phyloP scores from a whole-genome alignment of 2,329 filamentous ascomycete species.

The Hirsutella rhossiliensis region DNA sequence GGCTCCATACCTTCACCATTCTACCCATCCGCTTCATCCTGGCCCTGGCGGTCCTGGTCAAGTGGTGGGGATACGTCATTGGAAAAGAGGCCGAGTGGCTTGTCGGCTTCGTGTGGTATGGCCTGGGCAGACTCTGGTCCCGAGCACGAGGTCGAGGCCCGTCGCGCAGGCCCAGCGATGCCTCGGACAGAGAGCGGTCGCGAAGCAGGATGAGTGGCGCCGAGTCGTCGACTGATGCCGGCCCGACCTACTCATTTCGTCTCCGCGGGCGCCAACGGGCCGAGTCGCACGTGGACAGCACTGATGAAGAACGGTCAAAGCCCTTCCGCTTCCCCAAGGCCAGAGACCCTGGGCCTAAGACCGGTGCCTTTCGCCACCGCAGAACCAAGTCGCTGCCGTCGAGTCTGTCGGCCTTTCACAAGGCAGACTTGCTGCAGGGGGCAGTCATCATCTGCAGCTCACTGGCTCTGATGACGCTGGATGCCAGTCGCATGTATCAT shows the following conservation, averaged over 20 bases:
- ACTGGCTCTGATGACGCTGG: constrained; percentile 74
- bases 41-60: constrained; percentile 61
- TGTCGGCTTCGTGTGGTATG: constrained; percentile 65
- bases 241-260: constrained; percentile 1
- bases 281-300: constrained; percentile 1
- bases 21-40: constrained; percentile 79
- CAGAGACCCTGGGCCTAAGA: constrained; percentile 14
- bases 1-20: constrained; percentile 95
- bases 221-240: constrained; percentile 10
- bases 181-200: constrained; percentile 25
- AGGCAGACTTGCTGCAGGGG: constrained; percentile 88
- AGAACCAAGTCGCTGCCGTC: constrained; percentile 79
- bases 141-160: constrained; percentile 31
- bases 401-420: constrained; percentile 74
- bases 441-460: constrained; percentile 80
- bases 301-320: constrained; percentile 4
- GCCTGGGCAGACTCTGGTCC: constrained; percentile 67
- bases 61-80: constrained; percentile 67
- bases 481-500: constrained; percentile 96
- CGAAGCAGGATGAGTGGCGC: constrained; percentile 24
- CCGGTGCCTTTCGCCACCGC: constrained; percentile 44
- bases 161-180: constrained; percentile 20
- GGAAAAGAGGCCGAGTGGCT: constrained; percentile 62
- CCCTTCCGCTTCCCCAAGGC: constrained; percentile 5
- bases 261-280: constrained; percentile 2